Conservation (phyloP, 73 alveolate species). For the Tetrahymena elliotti region DNA sequence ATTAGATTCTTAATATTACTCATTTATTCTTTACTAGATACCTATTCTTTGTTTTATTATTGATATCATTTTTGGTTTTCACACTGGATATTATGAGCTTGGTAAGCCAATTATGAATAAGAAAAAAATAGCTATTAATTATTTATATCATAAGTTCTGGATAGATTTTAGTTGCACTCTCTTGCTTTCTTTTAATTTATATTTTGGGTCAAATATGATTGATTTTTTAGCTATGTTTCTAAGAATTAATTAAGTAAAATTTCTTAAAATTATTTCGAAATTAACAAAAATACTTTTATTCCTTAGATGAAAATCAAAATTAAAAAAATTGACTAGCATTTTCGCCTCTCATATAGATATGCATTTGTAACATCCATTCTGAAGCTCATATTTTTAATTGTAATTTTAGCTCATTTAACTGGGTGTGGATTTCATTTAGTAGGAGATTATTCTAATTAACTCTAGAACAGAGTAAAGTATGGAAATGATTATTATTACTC, state of each 20-base stretch:
- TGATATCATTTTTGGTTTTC: background rate
- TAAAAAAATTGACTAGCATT: background rate
- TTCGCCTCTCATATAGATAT: background rate
- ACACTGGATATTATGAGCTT: background rate
- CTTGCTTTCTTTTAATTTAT: background rate
- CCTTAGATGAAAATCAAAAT: background rate
- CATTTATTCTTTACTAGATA: background rate
- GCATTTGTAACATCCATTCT: background rate
- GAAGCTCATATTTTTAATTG: background rate
- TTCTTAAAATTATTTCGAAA: background rate
- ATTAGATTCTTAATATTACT: background rate
- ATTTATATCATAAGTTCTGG: background rate
- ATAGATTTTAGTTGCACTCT: background rate
- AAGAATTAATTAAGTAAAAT: background rate
- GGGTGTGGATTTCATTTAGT: background rate
- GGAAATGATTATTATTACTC: background rate
- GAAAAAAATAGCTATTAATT: background rate
- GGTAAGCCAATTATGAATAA: background rate
- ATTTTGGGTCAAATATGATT: background rate
- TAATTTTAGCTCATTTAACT: background rate
- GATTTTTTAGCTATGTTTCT: background rate
- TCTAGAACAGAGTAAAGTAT: background rate
- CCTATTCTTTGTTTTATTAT: background rate
- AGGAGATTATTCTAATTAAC: background rate
- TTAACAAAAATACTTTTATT: background rate